Evolutionary conservation across 768 basidiomycete species (phyloP).

Genomic region (Thelephora aurantiotincta): DNA sequence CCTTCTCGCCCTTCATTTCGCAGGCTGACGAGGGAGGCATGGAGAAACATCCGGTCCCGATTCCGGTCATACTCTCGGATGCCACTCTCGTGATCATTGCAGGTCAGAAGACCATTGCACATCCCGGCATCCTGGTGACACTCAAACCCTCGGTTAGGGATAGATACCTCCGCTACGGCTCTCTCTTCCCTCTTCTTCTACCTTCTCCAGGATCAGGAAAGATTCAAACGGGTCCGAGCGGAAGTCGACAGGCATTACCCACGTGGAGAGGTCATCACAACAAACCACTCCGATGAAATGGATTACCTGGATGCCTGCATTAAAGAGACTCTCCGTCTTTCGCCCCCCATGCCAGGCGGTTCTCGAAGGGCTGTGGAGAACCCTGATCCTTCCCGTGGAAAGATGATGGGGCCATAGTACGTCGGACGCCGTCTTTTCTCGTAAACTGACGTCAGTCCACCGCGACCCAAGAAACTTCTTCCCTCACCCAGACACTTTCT

Average conservation of each 20-base stretch:
- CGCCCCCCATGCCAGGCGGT: slow-evolving; percentile 24
- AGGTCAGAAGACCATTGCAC: not conserved
- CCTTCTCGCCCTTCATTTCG: not conserved
- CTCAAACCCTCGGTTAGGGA: slow-evolving; percentile 8
- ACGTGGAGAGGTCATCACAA: slow-evolving; percentile 4
- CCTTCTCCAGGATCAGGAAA: slow-evolving; percentile 10
- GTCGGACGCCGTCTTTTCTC: not conserved
- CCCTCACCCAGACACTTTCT: not conserved
- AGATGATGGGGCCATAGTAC: not conserved
- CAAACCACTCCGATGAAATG: slow-evolving; percentile 3
- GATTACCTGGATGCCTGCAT: slow-evolving; percentile 7
- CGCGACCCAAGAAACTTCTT: not conserved
- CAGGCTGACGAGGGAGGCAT: slow-evolving; percentile 10
- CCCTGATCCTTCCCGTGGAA: not conserved
- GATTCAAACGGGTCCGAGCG: slow-evolving; percentile 7
- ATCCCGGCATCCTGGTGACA: slow-evolving; percentile 1
- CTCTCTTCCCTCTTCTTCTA: slow-evolving; percentile 13
- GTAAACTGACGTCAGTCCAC: too few relatives aligned
- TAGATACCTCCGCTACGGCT: slow-evolving; percentile 15
- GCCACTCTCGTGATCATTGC: not conserved
- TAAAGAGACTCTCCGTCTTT: slow-evolving; percentile 29
- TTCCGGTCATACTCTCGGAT: slow-evolving; percentile 5
- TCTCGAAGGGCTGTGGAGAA: not conserved
- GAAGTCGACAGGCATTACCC: slow-evolving; percentile 15
- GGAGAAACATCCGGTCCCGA: slow-evolving; percentile 1